Evolutionary conservation across 768 basidiomycete species (phyloP).

Genomic region (Neoboletus brunneissimus): DNA sequence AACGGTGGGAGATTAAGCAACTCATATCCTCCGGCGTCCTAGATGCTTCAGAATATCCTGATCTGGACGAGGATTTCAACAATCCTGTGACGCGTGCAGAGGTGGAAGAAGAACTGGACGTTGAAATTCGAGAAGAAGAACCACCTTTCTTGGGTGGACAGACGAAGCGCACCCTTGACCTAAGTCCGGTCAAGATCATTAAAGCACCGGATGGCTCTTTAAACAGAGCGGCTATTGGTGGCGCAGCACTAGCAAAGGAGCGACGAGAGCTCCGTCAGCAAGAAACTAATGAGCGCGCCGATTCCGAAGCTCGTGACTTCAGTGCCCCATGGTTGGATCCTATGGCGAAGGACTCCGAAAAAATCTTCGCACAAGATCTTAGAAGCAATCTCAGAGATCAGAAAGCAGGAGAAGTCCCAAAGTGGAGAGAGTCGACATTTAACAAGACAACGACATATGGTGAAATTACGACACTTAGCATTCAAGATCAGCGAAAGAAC

Average conservation of each 20-base stretch:
- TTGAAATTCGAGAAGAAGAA: slow-evolving; percentile 96
- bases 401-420: slow-evolving; percentile 76
- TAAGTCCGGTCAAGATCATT: slow-evolving; percentile 97
- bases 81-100: slow-evolving; percentile 78
- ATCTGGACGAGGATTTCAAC: slow-evolving; percentile 81
- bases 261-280: slow-evolving; percentile 91
- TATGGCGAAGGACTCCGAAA: slow-evolving; percentile 86
- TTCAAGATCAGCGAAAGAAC: slow-evolving; percentile 89
- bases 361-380: slow-evolving; percentile 90
- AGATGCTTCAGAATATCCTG: slow-evolving; percentile 90
- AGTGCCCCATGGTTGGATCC: slow-evolving; percentile 97
- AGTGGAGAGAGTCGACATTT: slow-evolving; percentile 89
- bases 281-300: slow-evolving; percentile 90
- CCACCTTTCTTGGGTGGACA: slow-evolving; percentile 95
- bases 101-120: slow-evolving; percentile 94
- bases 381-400: slow-evolving; percentile 79
- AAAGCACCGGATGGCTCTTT: slow-evolving; percentile 98
- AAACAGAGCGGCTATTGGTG: slow-evolving; percentile 92
- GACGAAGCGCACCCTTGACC: slow-evolving; percentile 90
- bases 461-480: slow-evolving; percentile 84
- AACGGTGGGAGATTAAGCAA: slow-evolving; percentile 99
- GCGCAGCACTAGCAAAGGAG: slow-evolving; percentile 92
- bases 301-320: slow-evolving; percentile 92
- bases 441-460: slow-evolving; percentile 97
- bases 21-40: slow-evolving; percentile 94